A percentile compares a stretch with the other conserved stretches of the same genome.
phyloP scores from a whole-genome alignment of 164 flowering plant genomes.

The Tinospora cordifolia region DNA sequence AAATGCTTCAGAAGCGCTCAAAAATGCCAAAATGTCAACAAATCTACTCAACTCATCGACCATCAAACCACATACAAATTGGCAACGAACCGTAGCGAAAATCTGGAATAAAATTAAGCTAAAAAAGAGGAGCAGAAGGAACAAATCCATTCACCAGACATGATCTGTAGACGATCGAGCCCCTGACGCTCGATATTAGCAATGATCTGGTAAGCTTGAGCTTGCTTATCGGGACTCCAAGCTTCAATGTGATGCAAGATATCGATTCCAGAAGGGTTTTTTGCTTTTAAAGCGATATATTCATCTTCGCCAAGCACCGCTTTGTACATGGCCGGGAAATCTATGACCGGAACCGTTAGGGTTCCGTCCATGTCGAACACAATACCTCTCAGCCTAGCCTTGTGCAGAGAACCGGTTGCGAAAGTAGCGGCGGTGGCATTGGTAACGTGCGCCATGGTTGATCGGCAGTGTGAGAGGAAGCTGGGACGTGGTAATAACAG shows the following conservation, averaged over 20 bases:
- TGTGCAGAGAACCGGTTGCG: neutral
- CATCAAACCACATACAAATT: too few relatives aligned
- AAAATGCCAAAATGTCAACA: too few relatives aligned
- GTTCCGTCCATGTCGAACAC: conserved; percentile 99
- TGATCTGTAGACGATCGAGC: conserved; percentile 74
- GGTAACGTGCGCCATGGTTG: too few relatives aligned
- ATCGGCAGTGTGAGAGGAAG: too few relatives aligned
- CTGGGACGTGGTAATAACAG: too few relatives aligned
- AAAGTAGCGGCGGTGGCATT: neutral
- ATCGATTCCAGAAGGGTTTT: conserved; percentile 68
- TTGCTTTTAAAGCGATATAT: conserved; percentile 35
- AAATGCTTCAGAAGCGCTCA: too few relatives aligned
- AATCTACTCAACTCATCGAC: too few relatives aligned
- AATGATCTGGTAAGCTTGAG: conserved; percentile 53
- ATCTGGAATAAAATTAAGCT: too few relatives aligned
- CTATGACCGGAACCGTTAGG: conserved; percentile 84
- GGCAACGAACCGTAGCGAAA: too few relatives aligned
- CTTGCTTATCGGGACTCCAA: conserved; percentile 62
- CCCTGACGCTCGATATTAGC: conserved; percentile 72
- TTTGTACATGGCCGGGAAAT: conserved; percentile 78
- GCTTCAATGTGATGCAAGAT: conserved; percentile 71
- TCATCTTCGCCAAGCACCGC: conserved; percentile 73
- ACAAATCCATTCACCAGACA: conserved; percentile 50
- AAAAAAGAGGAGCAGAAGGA: too few relatives aligned
- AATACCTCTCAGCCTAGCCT: conserved; percentile 54